These are phyloP conservation scores for Climacium dendroides DNA, from an alignment of 225 moss, liverwort and hornwort species.

Conservation along the genomic window DNA sequence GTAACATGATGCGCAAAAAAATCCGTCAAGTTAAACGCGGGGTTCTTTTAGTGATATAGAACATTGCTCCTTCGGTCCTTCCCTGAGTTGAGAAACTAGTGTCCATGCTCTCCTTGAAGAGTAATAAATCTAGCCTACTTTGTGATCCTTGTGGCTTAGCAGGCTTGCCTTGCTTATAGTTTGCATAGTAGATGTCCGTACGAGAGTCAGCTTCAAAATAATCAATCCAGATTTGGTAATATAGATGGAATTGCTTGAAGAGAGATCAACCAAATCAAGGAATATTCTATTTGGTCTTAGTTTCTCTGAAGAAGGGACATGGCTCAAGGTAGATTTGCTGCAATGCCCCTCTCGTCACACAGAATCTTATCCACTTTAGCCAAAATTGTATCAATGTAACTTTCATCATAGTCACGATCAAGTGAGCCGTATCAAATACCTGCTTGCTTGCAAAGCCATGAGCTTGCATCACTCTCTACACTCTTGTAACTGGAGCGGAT, in stretches of 20 bases:
- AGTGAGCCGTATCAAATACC: background rate
- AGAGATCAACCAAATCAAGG: background rate
- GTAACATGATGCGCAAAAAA: too few relatives aligned
- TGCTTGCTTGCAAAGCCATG: background rate
- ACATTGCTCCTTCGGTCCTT: too few relatives aligned
- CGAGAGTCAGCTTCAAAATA: too few relatives aligned
- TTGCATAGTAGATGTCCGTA: background rate
- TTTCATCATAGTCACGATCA: background rate
- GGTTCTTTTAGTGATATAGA: too few relatives aligned
- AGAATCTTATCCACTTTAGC: background rate
- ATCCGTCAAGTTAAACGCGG: too few relatives aligned
- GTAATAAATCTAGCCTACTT: background rate
- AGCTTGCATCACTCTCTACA: background rate
- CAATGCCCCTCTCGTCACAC: background rate
- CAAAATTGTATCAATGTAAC: background rate
- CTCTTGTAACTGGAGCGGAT: background rate
- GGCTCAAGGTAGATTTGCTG: background rate
- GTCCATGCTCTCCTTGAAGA: background rate
- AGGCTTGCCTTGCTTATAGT: background rate
- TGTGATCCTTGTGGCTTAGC: background rate
- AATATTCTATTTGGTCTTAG: too few relatives aligned
- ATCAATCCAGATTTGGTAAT: background rate
- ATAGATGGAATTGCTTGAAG: background rate
- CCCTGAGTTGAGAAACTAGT: background rate
- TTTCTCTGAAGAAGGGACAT: background rate